Conservation (phyloP, 176 grass and related monocot species). For the Avena insularis region DNA sequence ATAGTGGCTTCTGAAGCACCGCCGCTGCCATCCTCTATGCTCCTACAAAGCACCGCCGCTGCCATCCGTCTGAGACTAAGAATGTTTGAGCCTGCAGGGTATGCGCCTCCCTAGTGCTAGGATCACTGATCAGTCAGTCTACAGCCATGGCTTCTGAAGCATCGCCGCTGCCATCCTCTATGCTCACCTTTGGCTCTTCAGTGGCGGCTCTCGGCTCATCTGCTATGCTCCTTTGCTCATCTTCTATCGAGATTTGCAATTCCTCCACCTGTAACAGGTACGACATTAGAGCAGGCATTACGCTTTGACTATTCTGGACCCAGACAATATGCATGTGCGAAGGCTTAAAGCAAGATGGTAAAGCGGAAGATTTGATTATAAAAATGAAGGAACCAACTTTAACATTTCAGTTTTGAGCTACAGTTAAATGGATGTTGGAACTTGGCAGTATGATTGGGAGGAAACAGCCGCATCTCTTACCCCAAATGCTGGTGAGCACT, state of each 20-base stretch:
- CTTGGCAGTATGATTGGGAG: background rate
- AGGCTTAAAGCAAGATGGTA: background rate
- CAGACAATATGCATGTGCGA: slow-evolving; percentile 5
- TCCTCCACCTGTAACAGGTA: slow-evolving; percentile 70
- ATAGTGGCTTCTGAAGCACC: background rate
- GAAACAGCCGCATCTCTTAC: background rate
- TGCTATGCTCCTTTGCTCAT: slow-evolving; percentile 77
- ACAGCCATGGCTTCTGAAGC: slow-evolving; percentile 86
- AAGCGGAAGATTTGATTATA: background rate
- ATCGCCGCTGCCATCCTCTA: slow-evolving; percentile 64
- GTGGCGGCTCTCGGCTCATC: slow-evolving; percentile 63
- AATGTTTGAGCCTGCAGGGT: background rate
- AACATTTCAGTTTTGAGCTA: background rate
- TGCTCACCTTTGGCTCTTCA: slow-evolving; percentile 65
- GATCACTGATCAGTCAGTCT: slow-evolving; percentile 50
- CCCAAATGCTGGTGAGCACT: background rate
- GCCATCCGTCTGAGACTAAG: background rate
- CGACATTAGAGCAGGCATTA: slow-evolving; percentile 19
- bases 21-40: too few species aligned
- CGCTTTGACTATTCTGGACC: slow-evolving; percentile 6
- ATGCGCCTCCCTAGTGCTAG: background rate
- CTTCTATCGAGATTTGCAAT: slow-evolving; percentile 76
- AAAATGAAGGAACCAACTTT: background rate
- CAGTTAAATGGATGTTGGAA: background rate
- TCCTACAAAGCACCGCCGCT: too few species aligned